Evolutionary conservation across 352 stramenopile genomes (phyloP), one percentile per base, ranked within the genome.

Genomic region (Phytophthora brassicae): DNA sequence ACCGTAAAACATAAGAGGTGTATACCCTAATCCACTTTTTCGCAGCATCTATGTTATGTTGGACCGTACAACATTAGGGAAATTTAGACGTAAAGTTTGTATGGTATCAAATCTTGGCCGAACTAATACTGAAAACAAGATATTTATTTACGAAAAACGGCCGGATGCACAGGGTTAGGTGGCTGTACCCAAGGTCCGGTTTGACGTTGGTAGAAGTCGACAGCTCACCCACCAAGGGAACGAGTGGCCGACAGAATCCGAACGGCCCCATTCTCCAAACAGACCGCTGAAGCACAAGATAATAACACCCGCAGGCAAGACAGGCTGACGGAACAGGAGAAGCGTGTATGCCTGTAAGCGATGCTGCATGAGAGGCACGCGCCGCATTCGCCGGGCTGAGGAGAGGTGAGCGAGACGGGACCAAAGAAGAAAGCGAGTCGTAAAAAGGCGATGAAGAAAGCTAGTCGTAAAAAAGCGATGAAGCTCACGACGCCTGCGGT

Each of bases 1-100:
- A 49, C 22, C 6, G 20, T 58, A 23, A 8, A 41, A 49, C 38
- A 49, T 58, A 58, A 58, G 50, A 22, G 13, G n/a, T 33, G 38
- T 58, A 58, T 49, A 31, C 23, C 35, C 17, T 48, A 26, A 41
- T 22, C 42, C 11, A 22, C 9, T 58, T 8, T 49, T 22, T 49
- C 17, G 36, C 12, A 20, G 16, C 23, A 14, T 58, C 8, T 48
- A 6, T 55, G 24, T 23, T 55, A 48, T 48, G 42, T 48, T 48
- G 19, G 20, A 31, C 5, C 26, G 8, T 48, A 7, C 6, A 48
- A 48, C 42, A 48, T 48, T 31, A 48, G 20, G 11, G 14, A 33
- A 9, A 12, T 29, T 31, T 48, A 31, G 29, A 55, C 48, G 44
- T 45, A 20, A 16, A 35, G 31, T 55, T 55, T 55, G 48, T 55